These are phyloP conservation scores for Podaxis rugospora DNA, from an alignment of 768 basidiomycete species.

Conservation along the genomic window DNA sequence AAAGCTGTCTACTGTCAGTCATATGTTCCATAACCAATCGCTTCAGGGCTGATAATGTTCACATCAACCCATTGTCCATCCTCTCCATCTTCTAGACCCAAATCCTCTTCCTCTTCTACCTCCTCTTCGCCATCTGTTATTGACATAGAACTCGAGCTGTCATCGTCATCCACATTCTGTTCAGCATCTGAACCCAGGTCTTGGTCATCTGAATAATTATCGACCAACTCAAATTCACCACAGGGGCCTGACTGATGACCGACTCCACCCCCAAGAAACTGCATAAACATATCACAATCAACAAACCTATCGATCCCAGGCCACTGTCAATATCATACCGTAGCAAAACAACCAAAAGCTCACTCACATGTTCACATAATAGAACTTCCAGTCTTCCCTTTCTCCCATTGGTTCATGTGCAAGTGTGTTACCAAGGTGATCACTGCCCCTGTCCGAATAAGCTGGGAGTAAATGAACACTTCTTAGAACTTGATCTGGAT, in stretches of 20 bases:
- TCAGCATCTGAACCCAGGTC: neutral
- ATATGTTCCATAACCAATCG: neutral
- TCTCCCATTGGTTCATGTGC: neutral
- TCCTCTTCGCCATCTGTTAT: too few relatives aligned
- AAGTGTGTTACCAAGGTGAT: neutral
- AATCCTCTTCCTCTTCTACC: too few relatives aligned
- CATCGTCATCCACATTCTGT: neutral
- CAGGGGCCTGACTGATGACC: neutral
- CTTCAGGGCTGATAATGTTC: too few relatives aligned
- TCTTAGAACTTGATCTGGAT: neutral
- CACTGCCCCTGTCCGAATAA: neutral
- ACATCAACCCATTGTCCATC: too few relatives aligned
- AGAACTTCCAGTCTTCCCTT: neutral
- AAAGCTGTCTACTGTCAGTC: neutral
- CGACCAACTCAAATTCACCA: neutral
- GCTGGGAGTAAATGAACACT: neutral
- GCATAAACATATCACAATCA: neutral
- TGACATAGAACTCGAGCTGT: too few relatives aligned
- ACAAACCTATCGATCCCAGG: neutral
- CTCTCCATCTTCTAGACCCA: too few relatives aligned
- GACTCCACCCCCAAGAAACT: neutral
- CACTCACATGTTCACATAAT: neutral
- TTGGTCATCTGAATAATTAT: neutral
- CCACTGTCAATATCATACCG: neutral
- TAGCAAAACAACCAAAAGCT: neutral